Evolutionary conservation across 2,329 filamentous ascomycete genomes (phyloP).

Genomic region (Colletotrichum camelliae): DNA sequence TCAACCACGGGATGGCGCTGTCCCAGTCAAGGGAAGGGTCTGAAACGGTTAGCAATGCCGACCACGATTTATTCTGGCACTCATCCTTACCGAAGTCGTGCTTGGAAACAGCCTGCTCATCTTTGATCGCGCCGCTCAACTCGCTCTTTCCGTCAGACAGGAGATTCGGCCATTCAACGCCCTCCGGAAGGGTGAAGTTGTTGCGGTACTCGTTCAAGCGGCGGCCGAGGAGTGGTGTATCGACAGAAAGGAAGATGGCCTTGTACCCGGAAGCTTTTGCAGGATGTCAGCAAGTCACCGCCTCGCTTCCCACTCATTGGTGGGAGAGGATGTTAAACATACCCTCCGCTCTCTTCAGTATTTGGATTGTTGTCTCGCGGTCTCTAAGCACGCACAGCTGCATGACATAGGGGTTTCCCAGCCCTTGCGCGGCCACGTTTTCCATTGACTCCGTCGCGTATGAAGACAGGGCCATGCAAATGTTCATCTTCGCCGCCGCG

Average conservation of each 20-base stretch:
- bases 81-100: background rate
- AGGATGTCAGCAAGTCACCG: background rate
- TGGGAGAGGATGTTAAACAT: background rate
- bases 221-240: slow-evolving; percentile 57
- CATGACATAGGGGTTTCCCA: slow-evolving; percentile 44
- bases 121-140: slow-evolving; percentile 8
- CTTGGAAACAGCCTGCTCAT: background rate
- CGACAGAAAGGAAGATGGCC: slow-evolving; percentile 60
- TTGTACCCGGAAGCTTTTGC: slow-evolving; percentile 38
- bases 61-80: accelerated
- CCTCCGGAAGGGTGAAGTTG: slow-evolving; percentile 40
- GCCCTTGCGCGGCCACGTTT: slow-evolving; percentile 46
- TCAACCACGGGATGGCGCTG: slow-evolving; percentile 52
- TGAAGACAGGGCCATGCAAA: slow-evolving; percentile 50
- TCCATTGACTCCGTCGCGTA: slow-evolving; percentile 51
- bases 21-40: slow-evolving; percentile 43
- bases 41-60: background rate
- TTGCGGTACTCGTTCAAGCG: slow-evolving; percentile 60
- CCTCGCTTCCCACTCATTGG: background rate
- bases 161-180: background rate
- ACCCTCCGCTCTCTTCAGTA: slow-evolving; percentile 49
- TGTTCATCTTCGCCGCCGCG: slow-evolving; percentile 37
- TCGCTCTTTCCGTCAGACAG: slow-evolving; percentile 20
- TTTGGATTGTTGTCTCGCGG: slow-evolving; percentile 42
- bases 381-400: slow-evolving; percentile 60